These are phyloP conservation scores for Trichophyton equinum DNA, from an alignment of 2,329 filamentous ascomycete species.

Conservation along the genomic window DNA sequence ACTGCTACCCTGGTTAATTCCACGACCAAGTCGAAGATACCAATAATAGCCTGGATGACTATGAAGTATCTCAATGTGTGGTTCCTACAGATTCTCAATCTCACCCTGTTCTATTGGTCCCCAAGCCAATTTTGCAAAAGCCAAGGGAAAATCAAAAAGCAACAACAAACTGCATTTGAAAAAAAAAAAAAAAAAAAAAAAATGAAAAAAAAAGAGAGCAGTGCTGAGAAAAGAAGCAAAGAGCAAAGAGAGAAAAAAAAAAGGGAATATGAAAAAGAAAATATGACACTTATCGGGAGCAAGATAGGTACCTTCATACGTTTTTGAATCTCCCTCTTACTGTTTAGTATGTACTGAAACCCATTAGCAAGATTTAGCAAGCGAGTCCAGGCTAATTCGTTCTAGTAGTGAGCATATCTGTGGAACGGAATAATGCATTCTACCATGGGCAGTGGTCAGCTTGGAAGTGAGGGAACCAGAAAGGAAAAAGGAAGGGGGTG, in stretches of 20 bases:
- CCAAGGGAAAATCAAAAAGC: neutral
- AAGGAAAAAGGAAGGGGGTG: neutral
- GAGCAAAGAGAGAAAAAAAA: neutral
- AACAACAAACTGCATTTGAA: neutral
- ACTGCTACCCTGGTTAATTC: neutral
- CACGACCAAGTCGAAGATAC: conserved; percentile 1
- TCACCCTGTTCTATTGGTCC: neutral
- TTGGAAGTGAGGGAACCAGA: neutral
- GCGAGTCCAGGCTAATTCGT: neutral
- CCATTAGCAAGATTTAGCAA: neutral
- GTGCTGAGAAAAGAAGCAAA: neutral
- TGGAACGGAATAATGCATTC: neutral
- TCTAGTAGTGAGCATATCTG: neutral
- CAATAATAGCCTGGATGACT: neutral
- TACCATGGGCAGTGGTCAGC: neutral
- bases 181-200: neutral
- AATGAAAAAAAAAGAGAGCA: neutral
- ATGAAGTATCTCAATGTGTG: neutral
- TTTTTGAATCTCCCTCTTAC: neutral
- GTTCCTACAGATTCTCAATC: neutral
- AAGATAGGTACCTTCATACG: neutral
- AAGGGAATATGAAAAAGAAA: neutral
- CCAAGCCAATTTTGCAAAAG: neutral
- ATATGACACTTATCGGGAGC: neutral
- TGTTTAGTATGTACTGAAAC: neutral